Base-by-base conservation (phyloP, 768 basidiomycete genomes). In the Clitopilus passeckerianus region DNA sequence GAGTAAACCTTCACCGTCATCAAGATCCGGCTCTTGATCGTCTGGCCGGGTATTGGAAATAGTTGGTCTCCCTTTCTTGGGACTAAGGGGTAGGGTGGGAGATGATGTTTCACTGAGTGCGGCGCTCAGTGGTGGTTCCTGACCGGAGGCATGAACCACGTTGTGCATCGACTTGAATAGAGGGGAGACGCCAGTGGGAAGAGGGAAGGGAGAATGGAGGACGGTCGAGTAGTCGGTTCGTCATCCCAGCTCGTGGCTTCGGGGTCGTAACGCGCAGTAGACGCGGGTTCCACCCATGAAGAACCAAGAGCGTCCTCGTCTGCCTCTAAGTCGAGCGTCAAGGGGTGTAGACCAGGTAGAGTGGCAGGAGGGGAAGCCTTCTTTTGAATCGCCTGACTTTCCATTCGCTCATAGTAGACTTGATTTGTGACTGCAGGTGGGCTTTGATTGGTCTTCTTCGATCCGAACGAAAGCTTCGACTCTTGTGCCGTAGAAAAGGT, bases 81-180 rank as follows among this genome's bases (percentile, higher is more conserved):
- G 44, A 18, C 53, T 61, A 14, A 64, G 20, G 1, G 72, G 73
- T 37, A 72, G 43, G 15, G 60, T 70, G 6, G 72, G 72, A 7
- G 70, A 71, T 9, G 55, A 56, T 34, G 60, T 63, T 58, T 72
- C 73, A 37, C 60, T 69, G 27, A 72, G 24, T 12, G 72, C 70
- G 14, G 71, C 65, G 24, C 59, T 60, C 34, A 55, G 60, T 56
- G 37, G 14, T 58, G 54, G 12, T 57, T 54, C 18, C 33, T 43
- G 7, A 33, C 35, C 16, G 50, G 10, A 53, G 5, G 64, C 37
- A 4, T 59, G 44, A 10, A 68, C 53, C 16, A 64, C 54, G 14
- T 60, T 61, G 16, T 59, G 60, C 20, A 70, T 54, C 8, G 59
- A 60, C 30, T 52, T 58, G 57, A 59, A 63, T 0, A 65, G 56